phyloP scores from a whole-genome alignment of 108 stramenopile genomes.

The Aurantiochytrium sp. region DNA sequence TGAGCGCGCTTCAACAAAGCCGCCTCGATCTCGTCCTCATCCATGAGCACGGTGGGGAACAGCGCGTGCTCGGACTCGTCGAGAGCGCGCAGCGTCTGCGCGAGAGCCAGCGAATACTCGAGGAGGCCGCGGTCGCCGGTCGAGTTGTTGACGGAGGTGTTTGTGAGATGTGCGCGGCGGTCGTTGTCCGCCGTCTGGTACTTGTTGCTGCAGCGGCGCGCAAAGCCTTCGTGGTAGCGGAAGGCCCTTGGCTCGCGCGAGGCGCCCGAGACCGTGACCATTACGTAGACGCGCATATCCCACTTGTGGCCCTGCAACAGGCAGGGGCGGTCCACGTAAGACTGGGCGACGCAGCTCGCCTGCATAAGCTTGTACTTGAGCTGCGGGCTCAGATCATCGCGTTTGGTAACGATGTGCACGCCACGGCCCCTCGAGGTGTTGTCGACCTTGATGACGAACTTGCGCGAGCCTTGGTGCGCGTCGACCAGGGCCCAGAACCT shows the following conservation, averaged over 20 bases:
- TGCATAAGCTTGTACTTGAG: not conserved
- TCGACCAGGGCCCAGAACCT: not conserved
- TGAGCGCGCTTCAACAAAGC: not conserved
- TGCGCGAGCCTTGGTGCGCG: not conserved
- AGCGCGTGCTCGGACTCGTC: not conserved
- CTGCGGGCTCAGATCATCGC: not conserved
- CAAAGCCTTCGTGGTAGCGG: slow-evolving; percentile 23
- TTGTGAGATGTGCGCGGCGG: not conserved
- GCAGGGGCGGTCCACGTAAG: not conserved
- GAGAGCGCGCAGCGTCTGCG: not conserved
- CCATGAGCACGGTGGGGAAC: not conserved
- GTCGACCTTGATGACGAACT: not conserved
- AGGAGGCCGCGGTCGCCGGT: not conserved
- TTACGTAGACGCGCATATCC: not conserved
- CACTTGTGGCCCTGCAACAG: not conserved
- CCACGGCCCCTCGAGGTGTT: not conserved
- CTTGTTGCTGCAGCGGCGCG: not conserved
- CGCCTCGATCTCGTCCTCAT: not conserved
- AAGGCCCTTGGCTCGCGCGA: not conserved
- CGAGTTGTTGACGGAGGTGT: not conserved
- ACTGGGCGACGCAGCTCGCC: not conserved
- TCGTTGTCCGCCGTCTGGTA: not conserved
- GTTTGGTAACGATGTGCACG: not conserved
- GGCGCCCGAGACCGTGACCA: not conserved
- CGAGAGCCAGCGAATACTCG: not conserved